phyloP scores from a whole-genome alignment of 164 flowering plant species.

The Kalanchoe fedtschenkoi region DNA sequence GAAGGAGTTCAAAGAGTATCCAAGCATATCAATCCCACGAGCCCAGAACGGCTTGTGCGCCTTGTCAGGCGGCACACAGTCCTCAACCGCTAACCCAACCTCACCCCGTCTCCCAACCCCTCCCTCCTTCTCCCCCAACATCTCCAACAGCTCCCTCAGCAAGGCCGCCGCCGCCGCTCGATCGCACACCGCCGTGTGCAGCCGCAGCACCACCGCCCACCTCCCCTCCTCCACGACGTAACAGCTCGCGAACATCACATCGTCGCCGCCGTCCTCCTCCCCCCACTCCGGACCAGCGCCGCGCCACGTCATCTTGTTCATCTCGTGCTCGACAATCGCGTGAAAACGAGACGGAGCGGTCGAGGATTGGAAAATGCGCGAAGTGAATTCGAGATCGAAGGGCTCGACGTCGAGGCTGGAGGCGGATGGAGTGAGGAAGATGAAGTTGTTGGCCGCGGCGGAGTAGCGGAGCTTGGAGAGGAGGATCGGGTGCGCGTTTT shows the following conservation, averaged over 20 bases:
- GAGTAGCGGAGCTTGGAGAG: constrained; percentile 28
- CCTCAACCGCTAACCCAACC: constrained; percentile 54
- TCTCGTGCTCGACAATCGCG: constrained; percentile 53
- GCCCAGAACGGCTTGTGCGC: constrained; percentile 74
- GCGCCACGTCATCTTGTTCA: constrained; percentile 52
- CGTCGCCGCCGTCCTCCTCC: constrained; percentile 11
- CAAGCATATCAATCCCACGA: constrained; percentile 69
- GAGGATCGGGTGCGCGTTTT: constrained; percentile 46
- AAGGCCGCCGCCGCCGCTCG: constrained; percentile 48
- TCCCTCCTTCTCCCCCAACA: constrained; percentile 16
- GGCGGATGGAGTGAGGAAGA: constrained; percentile 21
- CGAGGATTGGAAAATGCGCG: constrained; percentile 17
- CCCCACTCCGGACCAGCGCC: constrained; percentile 8
- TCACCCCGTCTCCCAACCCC: constrained; percentile 15
- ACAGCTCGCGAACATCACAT: constrained; percentile 29
- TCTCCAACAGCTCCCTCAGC: constrained; percentile 31
- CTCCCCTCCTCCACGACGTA: constrained; percentile 27
- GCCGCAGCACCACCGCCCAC: constrained; percentile 44
- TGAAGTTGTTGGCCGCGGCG: constrained; percentile 13
- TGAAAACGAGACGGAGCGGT: constrained; percentile 25
- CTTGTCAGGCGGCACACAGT: constrained; percentile 44
- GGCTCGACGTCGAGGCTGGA: constrained; percentile 25
- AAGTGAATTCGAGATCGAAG: constrained; percentile 21
- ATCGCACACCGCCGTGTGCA: constrained; percentile 72
- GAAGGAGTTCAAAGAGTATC: constrained; percentile 69